These are phyloP conservation scores for Avena atlantica DNA, from an alignment of 176 grass and related monocot genomes.

Conservation along the genomic window DNA sequence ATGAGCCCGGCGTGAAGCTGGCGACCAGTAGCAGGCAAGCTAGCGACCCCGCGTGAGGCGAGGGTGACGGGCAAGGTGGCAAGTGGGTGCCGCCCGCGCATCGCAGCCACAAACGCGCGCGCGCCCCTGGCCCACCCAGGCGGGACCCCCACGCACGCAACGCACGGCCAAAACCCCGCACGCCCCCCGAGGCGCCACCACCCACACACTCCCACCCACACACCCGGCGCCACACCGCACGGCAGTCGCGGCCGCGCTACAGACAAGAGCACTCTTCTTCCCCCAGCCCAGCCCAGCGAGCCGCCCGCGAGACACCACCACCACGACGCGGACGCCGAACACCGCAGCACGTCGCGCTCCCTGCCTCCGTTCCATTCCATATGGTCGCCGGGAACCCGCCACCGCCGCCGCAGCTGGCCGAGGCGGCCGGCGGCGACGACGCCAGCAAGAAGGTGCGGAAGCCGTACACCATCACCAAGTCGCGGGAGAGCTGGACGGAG, in stretches of 20 bases:
- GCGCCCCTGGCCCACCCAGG: background rate
- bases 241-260: constrained; percentile 35
- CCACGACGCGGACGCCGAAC: background rate
- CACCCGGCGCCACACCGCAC: constrained; percentile 24
- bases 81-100: constrained; percentile 35
- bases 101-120: constrained; percentile 52
- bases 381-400: constrained; percentile 56
- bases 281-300: background rate
- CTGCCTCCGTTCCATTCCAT: background rate
- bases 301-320: background rate
- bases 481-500: constrained; percentile 93
- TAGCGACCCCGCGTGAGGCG: background rate
- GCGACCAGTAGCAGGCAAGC: background rate
- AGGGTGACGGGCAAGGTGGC: constrained; percentile 1
- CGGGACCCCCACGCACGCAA: background rate
- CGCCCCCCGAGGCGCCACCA: constrained; percentile 38
- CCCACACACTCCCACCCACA: constrained; percentile 49
- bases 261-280: background rate
- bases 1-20: background rate
- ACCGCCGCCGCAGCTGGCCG: background rate
- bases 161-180: constrained; percentile 25
- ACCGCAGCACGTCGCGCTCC: constrained; percentile 6
- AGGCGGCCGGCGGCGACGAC: constrained; percentile 53
- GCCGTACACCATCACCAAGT: constrained; percentile 93
- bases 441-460: constrained; percentile 86